A percentile compares a stretch with the other conserved stretches of the same genome.
These are phyloP conservation scores for Hymenoscyphus repandus DNA, from an alignment of 2,329 filamentous ascomycete genomes.

Conservation along the genomic window DNA sequence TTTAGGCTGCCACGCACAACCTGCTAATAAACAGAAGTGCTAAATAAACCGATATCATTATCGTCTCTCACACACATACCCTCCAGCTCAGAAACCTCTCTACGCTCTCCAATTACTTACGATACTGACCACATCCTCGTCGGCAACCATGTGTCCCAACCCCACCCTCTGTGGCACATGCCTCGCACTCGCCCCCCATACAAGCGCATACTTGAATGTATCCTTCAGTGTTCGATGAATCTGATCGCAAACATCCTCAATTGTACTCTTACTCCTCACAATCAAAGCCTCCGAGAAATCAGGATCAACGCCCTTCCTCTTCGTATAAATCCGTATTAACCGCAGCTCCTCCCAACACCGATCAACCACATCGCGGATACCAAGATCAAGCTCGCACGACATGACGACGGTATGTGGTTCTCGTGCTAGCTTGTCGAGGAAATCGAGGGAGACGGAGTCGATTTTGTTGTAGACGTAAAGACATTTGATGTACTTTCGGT, in stretches of 20 bases:
- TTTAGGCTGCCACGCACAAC: too few relatives aligned
- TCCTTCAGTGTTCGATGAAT: constrained; percentile 94
- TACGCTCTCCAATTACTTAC: constrained; percentile 60
- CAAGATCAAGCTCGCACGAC: constrained; percentile 93
- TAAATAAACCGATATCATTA: not conserved
- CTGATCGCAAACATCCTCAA: constrained; percentile 96
- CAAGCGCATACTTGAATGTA: constrained; percentile 96
- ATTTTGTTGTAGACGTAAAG: constrained; percentile 99
- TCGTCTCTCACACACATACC: not conserved
- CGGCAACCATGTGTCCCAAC: constrained; percentile 69
- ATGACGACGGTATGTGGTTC: constrained; percentile 95
- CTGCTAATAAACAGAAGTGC: too few relatives aligned
- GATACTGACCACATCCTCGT: constrained; percentile 66
- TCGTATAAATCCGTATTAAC: constrained; percentile 91
- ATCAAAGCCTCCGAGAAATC: constrained; percentile 90
- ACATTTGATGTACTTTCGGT: constrained; percentile 91
- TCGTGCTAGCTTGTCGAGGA: constrained; percentile 83
- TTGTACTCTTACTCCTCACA: constrained; percentile 78
- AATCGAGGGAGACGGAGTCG: constrained; percentile 88
- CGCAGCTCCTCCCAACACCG: constrained; percentile 90
- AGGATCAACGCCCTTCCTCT: constrained; percentile 87
- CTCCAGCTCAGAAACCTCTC: not conserved
- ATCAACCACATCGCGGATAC: constrained; percentile 89
- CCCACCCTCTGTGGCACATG: constrained; percentile 94
- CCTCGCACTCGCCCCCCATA: constrained; percentile 94